phyloP scores from a whole-genome alignment of 2,329 filamentous ascomycete genomes.

The Microsporum ferrugineum region DNA sequence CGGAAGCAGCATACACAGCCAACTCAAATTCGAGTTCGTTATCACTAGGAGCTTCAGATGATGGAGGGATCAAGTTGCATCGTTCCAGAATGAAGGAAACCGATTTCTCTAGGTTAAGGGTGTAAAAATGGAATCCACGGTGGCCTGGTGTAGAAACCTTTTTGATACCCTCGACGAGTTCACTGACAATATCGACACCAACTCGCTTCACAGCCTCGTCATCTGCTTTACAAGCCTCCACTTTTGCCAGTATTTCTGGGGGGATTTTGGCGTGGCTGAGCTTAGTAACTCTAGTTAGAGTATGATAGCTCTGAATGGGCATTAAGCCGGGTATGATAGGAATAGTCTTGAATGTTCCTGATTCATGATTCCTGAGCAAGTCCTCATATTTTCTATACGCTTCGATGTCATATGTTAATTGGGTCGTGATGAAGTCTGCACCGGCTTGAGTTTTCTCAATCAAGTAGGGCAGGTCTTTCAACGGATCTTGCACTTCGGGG shows the following conservation, averaged over 20 bases:
- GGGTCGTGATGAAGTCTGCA: conserved; percentile 97
- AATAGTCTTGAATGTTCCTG: conserved; percentile 71
- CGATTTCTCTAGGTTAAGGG: conserved; percentile 88
- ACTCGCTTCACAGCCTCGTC: conserved; percentile 39
- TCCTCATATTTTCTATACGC: conserved; percentile 73
- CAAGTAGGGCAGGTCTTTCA: conserved; percentile 68
- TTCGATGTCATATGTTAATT: conserved; percentile 84
- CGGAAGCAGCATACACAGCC: conserved; percentile 27
- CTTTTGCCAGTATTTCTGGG: conserved; percentile 52
- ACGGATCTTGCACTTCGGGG: conserved; percentile 59
- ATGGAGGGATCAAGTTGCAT: conserved; percentile 63
- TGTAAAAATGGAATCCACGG: conserved; percentile 93
- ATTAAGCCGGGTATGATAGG: conserved; percentile 91
- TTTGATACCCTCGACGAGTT: conserved; percentile 71
- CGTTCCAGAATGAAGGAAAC: conserved; percentile 86
- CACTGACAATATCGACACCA: conserved; percentile 56
- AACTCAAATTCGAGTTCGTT: conserved; percentile 34
- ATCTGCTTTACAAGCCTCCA: conserved; percentile 37
- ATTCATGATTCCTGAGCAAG: conserved; percentile 65
- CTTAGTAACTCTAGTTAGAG: conserved; percentile 86
- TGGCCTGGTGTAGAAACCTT: conserved; percentile 49
- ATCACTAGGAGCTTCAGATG: conserved; percentile 31
- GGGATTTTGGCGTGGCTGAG: conserved; percentile 82
- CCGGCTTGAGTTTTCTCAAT: conserved; percentile 85
- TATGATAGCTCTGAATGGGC: conserved; percentile 96